Conservation (phyloP, 73 alveolate species). For the Blepharisma stoltei region DNA sequence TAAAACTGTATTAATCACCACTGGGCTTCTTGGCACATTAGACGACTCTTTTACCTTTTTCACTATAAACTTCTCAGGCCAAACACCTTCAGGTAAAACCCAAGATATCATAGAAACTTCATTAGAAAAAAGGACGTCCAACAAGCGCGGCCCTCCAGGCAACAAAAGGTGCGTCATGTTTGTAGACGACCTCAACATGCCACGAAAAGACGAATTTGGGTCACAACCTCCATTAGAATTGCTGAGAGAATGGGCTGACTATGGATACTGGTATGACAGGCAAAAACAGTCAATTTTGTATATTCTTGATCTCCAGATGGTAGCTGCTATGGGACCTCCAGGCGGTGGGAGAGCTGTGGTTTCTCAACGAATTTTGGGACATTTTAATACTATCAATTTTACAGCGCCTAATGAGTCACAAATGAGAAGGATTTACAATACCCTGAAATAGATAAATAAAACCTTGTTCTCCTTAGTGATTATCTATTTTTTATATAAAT, state of each 20-base stretch:
- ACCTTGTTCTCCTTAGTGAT: no score
- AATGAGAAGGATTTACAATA: slow-evolving; percentile 82
- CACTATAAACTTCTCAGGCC: slow-evolving; percentile 96
- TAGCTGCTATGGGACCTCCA: slow-evolving; percentile 97
- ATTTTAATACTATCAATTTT: slow-evolving; percentile 71
- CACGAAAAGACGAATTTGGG: slow-evolving; percentile 98
- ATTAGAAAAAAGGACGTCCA: slow-evolving; percentile 95
- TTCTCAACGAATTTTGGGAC: slow-evolving; percentile 70
- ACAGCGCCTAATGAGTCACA: slow-evolving; percentile 70
- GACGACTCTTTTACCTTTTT: slow-evolving; percentile 81
- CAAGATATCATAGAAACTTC: slow-evolving; percentile 95
- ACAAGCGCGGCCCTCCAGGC: slow-evolving; percentile 96
- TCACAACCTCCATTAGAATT: slow-evolving; percentile 97
- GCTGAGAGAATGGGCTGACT: slow-evolving; percentile 97
- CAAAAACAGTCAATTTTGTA: slow-evolving; percentile 49
- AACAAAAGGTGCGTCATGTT: slow-evolving; percentile 90
- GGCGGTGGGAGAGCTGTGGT: slow-evolving; percentile 96
- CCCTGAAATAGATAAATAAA: slow-evolving; percentile 64
- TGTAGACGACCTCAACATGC: slow-evolving; percentile 99
- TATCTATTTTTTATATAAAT: no score
- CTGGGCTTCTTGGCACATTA: slow-evolving; percentile 45
- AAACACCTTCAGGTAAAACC: slow-evolving; percentile 79
- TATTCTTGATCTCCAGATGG: slow-evolving; percentile 77
- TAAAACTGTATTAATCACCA: slow-evolving; percentile 90
- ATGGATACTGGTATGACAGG: slow-evolving; percentile 96